Evolutionary conservation across 2,329 filamentous ascomycete species (phyloP), one percentile per base, ranked within the genome.

Genomic region (Colletotrichum sp.): DNA sequence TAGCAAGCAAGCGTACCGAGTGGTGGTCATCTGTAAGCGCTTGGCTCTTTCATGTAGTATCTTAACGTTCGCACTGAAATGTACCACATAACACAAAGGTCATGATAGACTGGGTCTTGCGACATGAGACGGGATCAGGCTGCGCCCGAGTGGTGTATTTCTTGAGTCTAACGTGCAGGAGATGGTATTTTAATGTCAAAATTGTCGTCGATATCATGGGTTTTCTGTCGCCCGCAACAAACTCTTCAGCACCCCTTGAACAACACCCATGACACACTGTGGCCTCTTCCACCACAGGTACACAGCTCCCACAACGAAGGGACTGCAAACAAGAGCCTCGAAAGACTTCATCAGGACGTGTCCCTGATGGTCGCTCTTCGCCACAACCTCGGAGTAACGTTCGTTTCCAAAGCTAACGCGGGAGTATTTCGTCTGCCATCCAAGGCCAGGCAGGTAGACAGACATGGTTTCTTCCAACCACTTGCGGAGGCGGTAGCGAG

Each of bases 341-440:
- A 78, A 76, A 1, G 55, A 71, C 43, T 69, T 69, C 61, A 90
- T 84, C 36, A 96, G 84, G 7, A 94, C 83, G 76, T 86, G 86
- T 4, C 93, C 92, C 83, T 98, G 96, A 70, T 90, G 85, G 71
- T 93, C 90, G 72, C 94, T 95, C 78, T 90, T 91, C 52, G 86
- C 87, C 38, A 95, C 90, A 5, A 98, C 94, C 76, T 97, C 93
- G 1, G 94, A 95, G 84, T 99, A 99, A 24, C 94, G 88, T 85
- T 98, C 94, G 80, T 98, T 98, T 74, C 95, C 95, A 83, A 99
- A 99, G 79, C 96, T 98, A 10, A 99, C 93, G 24, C 96, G 90
- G 1, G 94, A 92, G 82, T 99, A 99, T 85, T 98, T 95, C 3
- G 97, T 99, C 81, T 94, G 92, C 93, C 96, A 98, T 1, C 96